Percentiles rank a stretch among this genome's conserved stretches.
Conservation (phyloP, 2,329 filamentous ascomycete genomes). For the Capronia coronata region DNA sequence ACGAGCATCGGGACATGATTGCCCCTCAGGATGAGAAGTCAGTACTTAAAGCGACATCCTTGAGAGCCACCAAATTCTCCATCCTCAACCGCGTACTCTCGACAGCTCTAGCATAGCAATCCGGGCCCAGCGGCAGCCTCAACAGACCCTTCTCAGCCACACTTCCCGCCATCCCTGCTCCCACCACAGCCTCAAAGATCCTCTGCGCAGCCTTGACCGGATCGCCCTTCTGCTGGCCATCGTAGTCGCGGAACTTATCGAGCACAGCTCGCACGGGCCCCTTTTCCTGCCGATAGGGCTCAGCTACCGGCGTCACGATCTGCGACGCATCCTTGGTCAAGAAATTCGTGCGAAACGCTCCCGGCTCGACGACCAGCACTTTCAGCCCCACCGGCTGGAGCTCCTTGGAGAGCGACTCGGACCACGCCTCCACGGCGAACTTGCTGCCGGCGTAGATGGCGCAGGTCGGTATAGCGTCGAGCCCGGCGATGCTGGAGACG, state of each 20-base stretch:
- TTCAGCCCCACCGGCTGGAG: conserved; percentile 34
- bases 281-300: conserved; percentile 8
- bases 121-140: conserved; percentile 36
- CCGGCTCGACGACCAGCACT: conserved; percentile 41
- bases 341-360: conserved; percentile 41
- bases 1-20: too few relatives aligned
- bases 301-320: conserved; percentile 9
- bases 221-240: conserved; percentile 24
- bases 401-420: conserved; percentile 36
- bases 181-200: conserved; percentile 37
- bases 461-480: too few relatives aligned
- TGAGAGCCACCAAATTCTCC: too few relatives aligned
- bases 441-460: conserved; percentile 35
- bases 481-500: conserved; percentile 17
- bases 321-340: too few relatives aligned
- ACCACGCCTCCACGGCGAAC: conserved; percentile 38
- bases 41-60: too few relatives aligned
- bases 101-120: too few relatives aligned
- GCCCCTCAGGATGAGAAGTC: too few relatives aligned
- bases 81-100: too few relatives aligned
- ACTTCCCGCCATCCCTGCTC: too few relatives aligned
- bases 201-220: conserved; percentile 33
- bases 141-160: conserved; percentile 34
- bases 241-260: conserved; percentile 1
- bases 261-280: too few relatives aligned